Evolutionary conservation across 768 basidiomycete species (phyloP).

Genomic region (Naganishia kalamii): DNA sequence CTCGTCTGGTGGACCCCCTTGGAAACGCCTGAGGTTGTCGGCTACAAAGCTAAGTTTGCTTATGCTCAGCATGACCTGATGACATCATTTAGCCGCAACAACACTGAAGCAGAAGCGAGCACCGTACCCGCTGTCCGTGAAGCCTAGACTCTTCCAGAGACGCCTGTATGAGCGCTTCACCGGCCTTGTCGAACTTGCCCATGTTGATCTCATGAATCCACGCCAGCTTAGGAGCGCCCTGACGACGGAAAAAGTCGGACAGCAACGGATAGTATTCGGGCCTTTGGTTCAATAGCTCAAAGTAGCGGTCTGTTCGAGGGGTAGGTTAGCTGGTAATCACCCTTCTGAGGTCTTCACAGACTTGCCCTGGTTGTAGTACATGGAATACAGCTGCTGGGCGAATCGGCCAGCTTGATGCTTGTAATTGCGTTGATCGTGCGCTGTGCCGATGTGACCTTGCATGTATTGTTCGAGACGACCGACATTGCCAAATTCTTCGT

Average conservation of each 20-base stretch:
- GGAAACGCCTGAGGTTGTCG: not conserved
- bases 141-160: not conserved
- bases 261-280: slow-evolving; percentile 11
- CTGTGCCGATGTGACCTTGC: not conserved
- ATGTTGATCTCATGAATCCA: slow-evolving; percentile 13
- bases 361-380: slow-evolving; percentile 17
- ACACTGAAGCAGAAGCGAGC: not conserved
- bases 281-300: slow-evolving; percentile 11
- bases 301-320: not conserved
- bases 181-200: slow-evolving; percentile 1
- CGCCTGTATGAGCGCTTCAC: not conserved
- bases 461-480: slow-evolving; percentile 13
- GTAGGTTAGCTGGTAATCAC: not conserved
- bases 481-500: not conserved
- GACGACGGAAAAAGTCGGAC: slow-evolving; percentile 12
- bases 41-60: slow-evolving; percentile 11
- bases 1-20: not conserved
- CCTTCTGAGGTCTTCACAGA: not conserved
- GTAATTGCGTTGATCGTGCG: not conserved
- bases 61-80: slow-evolving; percentile 15
- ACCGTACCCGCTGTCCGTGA: slow-evolving; percentile 4
- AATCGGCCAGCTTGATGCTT: slow-evolving; percentile 8
- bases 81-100: not conserved
- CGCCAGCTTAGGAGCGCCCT: not conserved
- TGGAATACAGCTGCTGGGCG: slow-evolving; percentile 10